Conservation (phyloP, 805 yeast species). For the Sugiyamaella qingdaonensis region DNA sequence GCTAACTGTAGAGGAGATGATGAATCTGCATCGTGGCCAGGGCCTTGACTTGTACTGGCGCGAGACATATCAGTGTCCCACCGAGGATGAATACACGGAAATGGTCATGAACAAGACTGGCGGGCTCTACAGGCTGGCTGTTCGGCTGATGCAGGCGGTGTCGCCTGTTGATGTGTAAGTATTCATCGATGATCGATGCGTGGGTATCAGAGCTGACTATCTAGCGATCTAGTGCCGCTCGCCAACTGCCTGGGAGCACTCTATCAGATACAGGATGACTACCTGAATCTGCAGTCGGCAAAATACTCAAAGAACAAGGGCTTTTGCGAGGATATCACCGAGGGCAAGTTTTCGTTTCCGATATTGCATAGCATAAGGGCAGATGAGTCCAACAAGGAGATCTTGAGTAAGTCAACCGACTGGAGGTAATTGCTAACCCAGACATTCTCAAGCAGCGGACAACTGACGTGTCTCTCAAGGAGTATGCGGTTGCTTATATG, state of each 20-base stretch:
- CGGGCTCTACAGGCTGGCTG: slow-evolving; percentile 75
- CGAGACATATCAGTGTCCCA: slow-evolving; percentile 56
- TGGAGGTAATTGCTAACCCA: slow-evolving; percentile 1
- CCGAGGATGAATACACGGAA: slow-evolving; percentile 57
- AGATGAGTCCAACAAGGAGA: slow-evolving; percentile 37
- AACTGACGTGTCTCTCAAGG: slow-evolving; percentile 45
- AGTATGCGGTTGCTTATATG: slow-evolving; percentile 48
- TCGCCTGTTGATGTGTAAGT: slow-evolving; percentile 21
- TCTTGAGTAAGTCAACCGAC: slow-evolving; percentile 31
- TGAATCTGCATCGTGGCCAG: slow-evolving; percentile 84
- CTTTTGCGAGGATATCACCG: slow-evolving; percentile 78
- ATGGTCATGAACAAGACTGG: slow-evolving; percentile 92
- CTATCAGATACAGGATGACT: slow-evolving; percentile 85
- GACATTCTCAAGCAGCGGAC: slow-evolving; percentile 54
- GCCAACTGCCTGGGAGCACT: slow-evolving; percentile 76
- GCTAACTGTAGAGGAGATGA: slow-evolving; percentile 57
- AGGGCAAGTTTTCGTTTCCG: slow-evolving; percentile 87
- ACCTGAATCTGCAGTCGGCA: slow-evolving; percentile 58
- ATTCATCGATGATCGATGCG: no score
- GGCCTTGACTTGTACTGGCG: slow-evolving; percentile 89
- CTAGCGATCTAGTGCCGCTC: slow-evolving; percentile 45
- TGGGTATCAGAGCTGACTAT: no score
- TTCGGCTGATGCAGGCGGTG: slow-evolving; percentile 52
- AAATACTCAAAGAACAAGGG: slow-evolving; percentile 62
- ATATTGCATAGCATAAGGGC: slow-evolving; percentile 59